Percentiles rank a stretch among this genome's conserved stretches.
Evolutionary conservation across 2,329 filamentous ascomycete genomes (phyloP).

Genomic region (Verticillium zaregamsianum): DNA sequence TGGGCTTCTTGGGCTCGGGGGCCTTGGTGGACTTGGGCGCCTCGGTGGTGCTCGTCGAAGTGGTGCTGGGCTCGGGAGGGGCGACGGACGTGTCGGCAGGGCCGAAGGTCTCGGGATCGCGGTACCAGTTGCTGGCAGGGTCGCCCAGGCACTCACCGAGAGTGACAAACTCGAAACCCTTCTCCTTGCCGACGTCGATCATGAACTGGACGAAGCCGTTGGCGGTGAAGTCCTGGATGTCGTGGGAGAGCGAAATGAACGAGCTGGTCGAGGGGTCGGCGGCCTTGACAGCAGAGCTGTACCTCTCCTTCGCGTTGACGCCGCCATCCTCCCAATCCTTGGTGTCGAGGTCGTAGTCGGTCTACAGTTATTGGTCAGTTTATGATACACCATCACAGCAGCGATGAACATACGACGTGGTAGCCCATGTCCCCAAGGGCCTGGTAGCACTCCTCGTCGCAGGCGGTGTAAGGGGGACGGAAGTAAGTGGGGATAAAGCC

Average conservation of each 20-base stretch:
- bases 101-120: constrained; percentile 22
- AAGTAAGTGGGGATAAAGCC: constrained; percentile 44
- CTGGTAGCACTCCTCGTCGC: constrained; percentile 16
- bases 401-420: constrained; percentile 22
- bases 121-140: constrained; percentile 41
- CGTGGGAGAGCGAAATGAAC: constrained; percentile 32
- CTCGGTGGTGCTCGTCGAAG: not conserved
- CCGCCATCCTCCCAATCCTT: constrained; percentile 26
- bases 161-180: constrained; percentile 38
- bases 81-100: constrained; percentile 4
- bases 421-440: constrained; percentile 25
- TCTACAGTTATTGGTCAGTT: constrained; percentile 5
- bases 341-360: constrained; percentile 26
- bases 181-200: constrained; percentile 31
- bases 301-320: constrained; percentile 17
- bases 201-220: constrained; percentile 39
- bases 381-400: too few relatives aligned
- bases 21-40: constrained; percentile 6
- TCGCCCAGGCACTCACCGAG: constrained; percentile 44
- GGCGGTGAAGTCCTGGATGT: constrained; percentile 41
- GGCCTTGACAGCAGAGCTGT: constrained; percentile 20
- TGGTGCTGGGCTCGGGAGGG: not conserved
- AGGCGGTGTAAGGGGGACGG: constrained; percentile 32
- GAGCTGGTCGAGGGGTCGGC: constrained; percentile 11
- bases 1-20: not conserved